Base-by-base conservation (phyloP, 257 asterid genomes). In the Ajuga chamaepitys region DNA sequence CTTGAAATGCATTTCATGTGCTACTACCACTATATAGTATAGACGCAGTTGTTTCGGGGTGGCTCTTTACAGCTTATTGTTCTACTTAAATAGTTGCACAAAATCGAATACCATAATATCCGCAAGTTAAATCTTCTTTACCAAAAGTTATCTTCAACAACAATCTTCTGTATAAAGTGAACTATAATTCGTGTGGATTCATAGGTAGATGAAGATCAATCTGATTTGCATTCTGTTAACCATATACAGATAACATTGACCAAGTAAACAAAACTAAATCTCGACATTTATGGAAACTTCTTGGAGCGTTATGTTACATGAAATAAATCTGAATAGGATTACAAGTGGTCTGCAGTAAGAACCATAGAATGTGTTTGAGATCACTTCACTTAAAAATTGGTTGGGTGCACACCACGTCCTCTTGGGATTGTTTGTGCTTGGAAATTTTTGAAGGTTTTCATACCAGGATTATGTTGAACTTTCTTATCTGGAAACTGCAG, bases 401-500 rank as follows among this genome's bases (percentile, higher is more conserved):
- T 30, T 24, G 57, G 32, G 57, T 10, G 12, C 58, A 50, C 44
- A 25, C 13, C 35, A 20, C 42, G 1, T 56, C 11, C 58, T 51
- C 34, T 45, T 52, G 59, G 16, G 34, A 32, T 67, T 54, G 58
- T 50, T 41, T 70, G 46, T 53, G 16, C 20, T 53, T 42, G 58
- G 73, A 48, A 58, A 54, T 5, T 67, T 18, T 51, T 42, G 64
- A 7, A 9, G 58, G 53, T 57, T 46, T 62, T 53, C 28, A 56
- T 45, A 50, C 73, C 75, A 34, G 54, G 35, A 55, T 51, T 65
- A 69, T 24, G 63, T 40, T 1, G 4, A 63, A 45, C 34, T 64
- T 72, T 59, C 38, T 71, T 51, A 32, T 75, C 67, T 50, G 75
- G 67, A 70, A 68, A 61, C 58, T 58, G 53, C 90, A 93, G 99